Conservation (phyloP, 345 rosid species). For the Ceriops decandra region DNA sequence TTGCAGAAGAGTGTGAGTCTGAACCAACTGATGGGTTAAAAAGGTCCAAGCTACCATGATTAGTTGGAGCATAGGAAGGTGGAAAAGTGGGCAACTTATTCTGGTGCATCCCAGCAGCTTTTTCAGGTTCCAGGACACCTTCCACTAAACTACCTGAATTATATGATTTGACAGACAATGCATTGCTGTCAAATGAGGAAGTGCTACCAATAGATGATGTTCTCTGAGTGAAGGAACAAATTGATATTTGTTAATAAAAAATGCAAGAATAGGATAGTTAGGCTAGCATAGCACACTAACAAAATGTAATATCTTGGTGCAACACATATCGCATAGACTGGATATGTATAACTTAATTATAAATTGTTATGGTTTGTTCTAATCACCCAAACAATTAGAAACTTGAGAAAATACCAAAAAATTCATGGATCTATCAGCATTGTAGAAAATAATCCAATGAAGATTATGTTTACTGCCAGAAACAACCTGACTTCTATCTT, state of each 20-base stretch:
- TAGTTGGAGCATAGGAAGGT: slow-evolving; percentile 30
- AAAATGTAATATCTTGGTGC: neutral
- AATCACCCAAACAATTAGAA: too few species aligned
- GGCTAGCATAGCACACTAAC: neutral
- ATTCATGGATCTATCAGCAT: neutral
- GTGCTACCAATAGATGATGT: slow-evolving; percentile 65
- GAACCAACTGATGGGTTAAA: slow-evolving; percentile 31
- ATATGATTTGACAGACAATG: slow-evolving; percentile 56
- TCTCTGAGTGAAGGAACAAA: slow-evolving; percentile 50
- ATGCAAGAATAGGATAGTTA: neutral
- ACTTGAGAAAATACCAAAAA: too few species aligned
- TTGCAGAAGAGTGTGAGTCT: slow-evolving; percentile 36
- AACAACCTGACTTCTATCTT: neutral
- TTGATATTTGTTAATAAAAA: slow-evolving; percentile 21
- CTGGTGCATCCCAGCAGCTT: slow-evolving; percentile 33
- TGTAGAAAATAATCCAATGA: neutral
- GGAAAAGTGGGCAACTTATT: slow-evolving; percentile 34
- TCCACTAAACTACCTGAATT: slow-evolving; percentile 51
- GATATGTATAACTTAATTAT: too few species aligned
- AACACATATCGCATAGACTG: too few species aligned
- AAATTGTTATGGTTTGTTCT: too few species aligned
- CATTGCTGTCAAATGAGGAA: slow-evolving; percentile 60
- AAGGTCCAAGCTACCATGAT: slow-evolving; percentile 42
- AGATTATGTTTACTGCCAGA: neutral
- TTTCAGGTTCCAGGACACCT: slow-evolving; percentile 42